Conservation (phyloP, 106 monocot genomes). For the Iris macrosiphon region DNA sequence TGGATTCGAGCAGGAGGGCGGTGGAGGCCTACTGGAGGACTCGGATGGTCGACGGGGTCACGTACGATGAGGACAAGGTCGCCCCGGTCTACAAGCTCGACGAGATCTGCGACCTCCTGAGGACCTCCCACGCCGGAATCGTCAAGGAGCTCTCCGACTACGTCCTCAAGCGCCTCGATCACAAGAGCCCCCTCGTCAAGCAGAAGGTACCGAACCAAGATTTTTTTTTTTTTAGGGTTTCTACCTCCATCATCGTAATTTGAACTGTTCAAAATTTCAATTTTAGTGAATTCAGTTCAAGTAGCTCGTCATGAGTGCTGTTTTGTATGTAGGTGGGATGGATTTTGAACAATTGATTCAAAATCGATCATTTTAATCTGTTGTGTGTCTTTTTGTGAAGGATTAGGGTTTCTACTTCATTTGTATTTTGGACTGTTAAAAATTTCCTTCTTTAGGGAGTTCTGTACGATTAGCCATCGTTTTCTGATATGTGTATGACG, state of each 20-base stretch:
- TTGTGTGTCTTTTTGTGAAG: too few relatives aligned
- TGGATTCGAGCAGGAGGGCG: slow-evolving; percentile 91
- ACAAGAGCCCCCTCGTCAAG: slow-evolving; percentile 96
- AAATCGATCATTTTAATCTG: too few relatives aligned
- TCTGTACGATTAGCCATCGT: too few relatives aligned
- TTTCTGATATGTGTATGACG: too few relatives aligned
- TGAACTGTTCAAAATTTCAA: background rate
- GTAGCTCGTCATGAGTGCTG: too few relatives aligned
- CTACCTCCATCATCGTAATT: background rate
- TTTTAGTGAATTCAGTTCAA: too few relatives aligned
- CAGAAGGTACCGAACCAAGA: slow-evolving; percentile 71
- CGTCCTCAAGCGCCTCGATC: slow-evolving; percentile 82
- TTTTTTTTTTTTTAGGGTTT: background rate
- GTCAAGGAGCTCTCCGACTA: slow-evolving; percentile 95
- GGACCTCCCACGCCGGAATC: slow-evolving; percentile 57
- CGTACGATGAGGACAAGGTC: slow-evolving; percentile 91
- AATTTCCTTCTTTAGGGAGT: too few relatives aligned
- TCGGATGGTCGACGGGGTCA: slow-evolving; percentile 86
- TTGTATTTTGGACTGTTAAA: too few relatives aligned
- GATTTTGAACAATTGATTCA: too few relatives aligned
- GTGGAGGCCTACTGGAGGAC: slow-evolving; percentile 98
- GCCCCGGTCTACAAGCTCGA: slow-evolving; percentile 95
- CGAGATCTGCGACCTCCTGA: slow-evolving; percentile 87
- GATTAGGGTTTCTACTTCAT: too few relatives aligned
- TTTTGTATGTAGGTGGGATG: too few relatives aligned